Conservation (phyloP, 2,329 filamentous ascomycete genomes). For the Curvularia sp. region DNA sequence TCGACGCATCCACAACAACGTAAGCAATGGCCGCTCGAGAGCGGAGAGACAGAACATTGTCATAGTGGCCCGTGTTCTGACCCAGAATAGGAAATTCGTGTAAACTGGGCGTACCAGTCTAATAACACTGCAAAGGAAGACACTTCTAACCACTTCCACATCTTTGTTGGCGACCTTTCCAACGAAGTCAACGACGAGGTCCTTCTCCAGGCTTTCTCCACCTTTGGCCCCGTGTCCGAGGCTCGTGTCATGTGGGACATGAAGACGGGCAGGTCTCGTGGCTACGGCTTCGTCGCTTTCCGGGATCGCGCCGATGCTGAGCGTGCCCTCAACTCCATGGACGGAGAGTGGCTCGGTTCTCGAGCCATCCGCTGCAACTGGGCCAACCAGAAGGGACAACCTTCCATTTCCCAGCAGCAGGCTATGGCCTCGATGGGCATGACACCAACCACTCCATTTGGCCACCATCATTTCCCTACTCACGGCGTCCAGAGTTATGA, state of each 20-base stretch:
- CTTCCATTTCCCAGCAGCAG: slow-evolving; percentile 96
- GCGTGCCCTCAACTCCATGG: slow-evolving; percentile 96
- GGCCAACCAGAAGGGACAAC: slow-evolving; percentile 99
- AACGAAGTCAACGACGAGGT: slow-evolving; percentile 99
- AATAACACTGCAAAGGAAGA: slow-evolving; percentile 95
- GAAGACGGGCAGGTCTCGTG: slow-evolving; percentile 97
- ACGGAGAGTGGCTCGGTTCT: slow-evolving; percentile 98
- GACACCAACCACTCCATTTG: slow-evolving; percentile 95
- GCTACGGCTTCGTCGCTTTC: slow-evolving; percentile 98
- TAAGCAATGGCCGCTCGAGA: slow-evolving; percentile 58
- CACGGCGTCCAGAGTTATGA: slow-evolving; percentile 97
- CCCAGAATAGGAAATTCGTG: slow-evolving; percentile 81
- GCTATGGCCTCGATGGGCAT: slow-evolving; percentile 97
- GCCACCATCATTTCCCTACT: slow-evolving; percentile 96
- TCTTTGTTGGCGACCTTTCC: slow-evolving; percentile 96
- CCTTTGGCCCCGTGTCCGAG: slow-evolving; percentile 94
- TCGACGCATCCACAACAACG: slow-evolving; percentile 91
- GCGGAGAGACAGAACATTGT: not conserved
- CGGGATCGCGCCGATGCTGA: slow-evolving; percentile 92
- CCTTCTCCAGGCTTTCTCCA: slow-evolving; percentile 90
- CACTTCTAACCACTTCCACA: slow-evolving; percentile 97
- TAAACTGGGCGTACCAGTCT: slow-evolving; percentile 99
- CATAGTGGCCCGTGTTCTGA: slow-evolving; percentile 33
- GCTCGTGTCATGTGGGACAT: slow-evolving; percentile 99
- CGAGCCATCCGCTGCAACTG: slow-evolving; percentile 99